Evolutionary conservation across 345 rosid species (phyloP).

Genomic region (Populus euphratica): DNA sequence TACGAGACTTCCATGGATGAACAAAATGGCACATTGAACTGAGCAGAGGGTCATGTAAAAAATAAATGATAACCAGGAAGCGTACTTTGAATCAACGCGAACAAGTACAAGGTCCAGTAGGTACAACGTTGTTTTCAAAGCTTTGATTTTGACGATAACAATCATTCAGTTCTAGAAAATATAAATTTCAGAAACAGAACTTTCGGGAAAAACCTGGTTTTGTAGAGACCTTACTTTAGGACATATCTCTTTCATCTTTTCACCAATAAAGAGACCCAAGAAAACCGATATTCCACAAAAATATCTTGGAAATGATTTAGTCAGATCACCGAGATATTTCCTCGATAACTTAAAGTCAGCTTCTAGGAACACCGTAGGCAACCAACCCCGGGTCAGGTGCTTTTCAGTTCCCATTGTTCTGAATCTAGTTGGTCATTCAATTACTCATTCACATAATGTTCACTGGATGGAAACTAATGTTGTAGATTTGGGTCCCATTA

Average conservation of each 20-base stretch:
- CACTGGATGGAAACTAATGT: constrained; percentile 10
- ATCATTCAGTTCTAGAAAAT: not conserved
- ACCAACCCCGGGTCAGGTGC: not conserved
- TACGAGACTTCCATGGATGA: not conserved
- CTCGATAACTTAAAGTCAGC: not conserved
- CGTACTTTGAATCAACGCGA: too few relatives aligned
- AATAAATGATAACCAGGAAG: not conserved
- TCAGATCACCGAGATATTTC: not conserved
- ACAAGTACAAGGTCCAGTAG: too few relatives aligned
- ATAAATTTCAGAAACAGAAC: not conserved
- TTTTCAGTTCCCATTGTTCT: constrained; percentile 1
- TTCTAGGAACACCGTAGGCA: not conserved
- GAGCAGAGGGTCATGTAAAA: not conserved
- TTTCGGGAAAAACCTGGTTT: not conserved
- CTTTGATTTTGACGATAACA: not conserved
- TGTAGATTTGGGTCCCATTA: not conserved
- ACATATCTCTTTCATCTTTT: not conserved
- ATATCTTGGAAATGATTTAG: not conserved
- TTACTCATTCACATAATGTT: not conserved
- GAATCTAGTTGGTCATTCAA: constrained; percentile 7
- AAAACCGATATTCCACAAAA: not conserved
- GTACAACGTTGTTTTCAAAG: too few relatives aligned
- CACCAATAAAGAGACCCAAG: not conserved
- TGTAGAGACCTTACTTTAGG: not conserved
- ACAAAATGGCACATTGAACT: not conserved